phyloP scores from a whole-genome alignment of 2,329 filamentous ascomycete genomes.

The Cyphellophora attinorum region DNA sequence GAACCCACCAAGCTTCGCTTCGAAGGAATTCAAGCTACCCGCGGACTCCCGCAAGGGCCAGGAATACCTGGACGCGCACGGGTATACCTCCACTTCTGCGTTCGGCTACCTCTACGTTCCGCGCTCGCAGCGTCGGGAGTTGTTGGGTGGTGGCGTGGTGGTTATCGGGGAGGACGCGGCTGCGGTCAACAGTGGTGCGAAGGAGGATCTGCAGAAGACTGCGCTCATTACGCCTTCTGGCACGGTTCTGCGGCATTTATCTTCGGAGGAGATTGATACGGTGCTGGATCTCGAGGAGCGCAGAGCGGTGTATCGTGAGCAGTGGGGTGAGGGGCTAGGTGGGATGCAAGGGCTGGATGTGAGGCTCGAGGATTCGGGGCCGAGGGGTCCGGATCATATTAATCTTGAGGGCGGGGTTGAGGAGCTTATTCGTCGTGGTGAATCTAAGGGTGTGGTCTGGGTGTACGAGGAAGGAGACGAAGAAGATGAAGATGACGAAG shows the following conservation, averaged over 20 bases:
- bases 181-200: slow-evolving; percentile 16
- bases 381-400: slow-evolving; percentile 32
- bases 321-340: slow-evolving; percentile 25
- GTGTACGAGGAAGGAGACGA: slow-evolving; percentile 24
- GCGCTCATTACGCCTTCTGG: slow-evolving; percentile 37
- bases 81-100: slow-evolving; percentile 21
- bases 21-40: slow-evolving; percentile 16
- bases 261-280: slow-evolving; percentile 34
- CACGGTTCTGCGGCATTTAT: slow-evolving; percentile 34
- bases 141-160: slow-evolving; percentile 32
- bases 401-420: slow-evolving; percentile 36
- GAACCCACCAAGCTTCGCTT: slow-evolving; percentile 25
- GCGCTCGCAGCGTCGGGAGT: slow-evolving; percentile 31
- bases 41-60: slow-evolving; percentile 16
- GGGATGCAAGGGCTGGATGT: slow-evolving; percentile 17
- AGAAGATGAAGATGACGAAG: slow-evolving; percentile 5
- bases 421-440: slow-evolving; percentile 33
- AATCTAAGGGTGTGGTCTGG: slow-evolving; percentile 36
- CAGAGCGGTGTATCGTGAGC: slow-evolving; percentile 24
- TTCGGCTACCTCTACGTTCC: slow-evolving; percentile 32
- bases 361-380: slow-evolving; percentile 22
- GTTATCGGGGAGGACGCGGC: slow-evolving; percentile 23
- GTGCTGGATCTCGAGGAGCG: slow-evolving; percentile 35
- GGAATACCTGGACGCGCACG: slow-evolving; percentile 18
- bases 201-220: slow-evolving; percentile 27